Base-by-base conservation (phyloP, 75 land plant species). In the Sequoiadendron giganteum region DNA sequence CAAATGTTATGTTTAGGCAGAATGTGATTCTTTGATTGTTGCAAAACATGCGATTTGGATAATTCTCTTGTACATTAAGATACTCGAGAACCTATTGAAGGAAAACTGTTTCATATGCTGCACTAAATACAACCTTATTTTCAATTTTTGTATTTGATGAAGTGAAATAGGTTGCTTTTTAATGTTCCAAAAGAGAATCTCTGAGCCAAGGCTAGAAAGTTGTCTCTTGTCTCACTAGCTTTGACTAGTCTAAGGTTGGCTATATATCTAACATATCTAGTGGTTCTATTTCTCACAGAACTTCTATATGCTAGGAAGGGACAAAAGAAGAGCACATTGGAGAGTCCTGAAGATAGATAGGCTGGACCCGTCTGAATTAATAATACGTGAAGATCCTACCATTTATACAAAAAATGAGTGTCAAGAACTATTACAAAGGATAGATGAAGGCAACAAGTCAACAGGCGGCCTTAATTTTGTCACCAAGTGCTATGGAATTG, bases 391-490 rank as follows among this genome's bases (percentile, higher is more conserved):
- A 86, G 98, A 96, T 91, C 87, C 94, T 65, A 91, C 94, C 30
- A 89, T 86, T 61, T 96, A 96, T 58, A 76, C 95, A 34, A 89
- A 95, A 86, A 87, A 86, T 55, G 93, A 96, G 85, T 93, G 94
- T 83, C 78, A 88, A 65, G 93, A 94, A 15, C 88, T 95, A 39
- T 89, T 93, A 88, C 87, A 91, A 30, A 90, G 94, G 34, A 93
- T 96, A 87, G 89, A 93, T 87, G 97, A 94, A 90, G 97, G 96
- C 55, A 96, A 96, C 83, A 89, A 47, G 83, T 82, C 97, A 7
- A 95, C 94, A 58, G 98, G 98, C 77, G 98, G 98, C 48, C 93
- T 96, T 19, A 95, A 92, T n/a, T 94, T 96, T 90, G 95, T 96
- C 72, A 94, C 97, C 15, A 93, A 90, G 38, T 96, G 95, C 86